Conservation (phyloP, 2,329 filamentous ascomycete species). For the Fusarium sp. region DNA sequence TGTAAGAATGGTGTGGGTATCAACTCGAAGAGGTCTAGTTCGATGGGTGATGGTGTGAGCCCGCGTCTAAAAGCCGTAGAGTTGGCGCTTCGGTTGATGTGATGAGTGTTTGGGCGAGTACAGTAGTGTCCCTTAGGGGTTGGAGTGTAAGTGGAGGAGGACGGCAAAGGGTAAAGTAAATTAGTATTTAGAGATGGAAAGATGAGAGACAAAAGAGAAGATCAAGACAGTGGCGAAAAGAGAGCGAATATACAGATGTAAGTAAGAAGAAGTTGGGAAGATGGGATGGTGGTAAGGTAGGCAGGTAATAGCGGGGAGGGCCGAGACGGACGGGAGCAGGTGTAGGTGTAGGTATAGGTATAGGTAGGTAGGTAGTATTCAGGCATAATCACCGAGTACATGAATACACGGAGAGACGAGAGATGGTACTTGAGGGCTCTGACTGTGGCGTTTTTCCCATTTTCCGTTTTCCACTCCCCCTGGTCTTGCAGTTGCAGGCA, state of each 20-base stretch:
- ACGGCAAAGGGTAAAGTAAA: slow-evolving; percentile 12
- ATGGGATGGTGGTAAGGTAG: slow-evolving; percentile 6
- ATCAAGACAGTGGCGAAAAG: slow-evolving; percentile 33
- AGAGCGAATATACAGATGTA: slow-evolving; percentile 38
- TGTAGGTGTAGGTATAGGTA: slow-evolving; percentile 27
- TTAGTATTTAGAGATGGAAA: not conserved
- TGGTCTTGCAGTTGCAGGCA: slow-evolving; percentile 24
- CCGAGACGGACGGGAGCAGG: slow-evolving; percentile 43
- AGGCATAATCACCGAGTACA: slow-evolving; percentile 46
- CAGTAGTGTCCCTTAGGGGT: slow-evolving; percentile 29
- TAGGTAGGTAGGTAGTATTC: slow-evolving; percentile 51
- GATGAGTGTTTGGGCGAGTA: slow-evolving; percentile 31
- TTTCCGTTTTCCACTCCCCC: slow-evolving; percentile 29
- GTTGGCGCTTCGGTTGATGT: slow-evolving; percentile 44
- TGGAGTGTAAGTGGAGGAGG: slow-evolving; percentile 40
- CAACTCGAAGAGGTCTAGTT: slow-evolving; percentile 45
- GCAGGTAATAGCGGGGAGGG: slow-evolving; percentile 39
- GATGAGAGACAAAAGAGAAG: slow-evolving; percentile 25
- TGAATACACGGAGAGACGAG: slow-evolving; percentile 44
- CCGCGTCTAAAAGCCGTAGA: slow-evolving; percentile 43
- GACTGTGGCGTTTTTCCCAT: slow-evolving; percentile 43
- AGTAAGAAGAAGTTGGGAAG: slow-evolving; percentile 8
- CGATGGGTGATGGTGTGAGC: slow-evolving; percentile 45
- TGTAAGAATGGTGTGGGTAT: slow-evolving; percentile 44
- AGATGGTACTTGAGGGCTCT: slow-evolving; percentile 48